A percentile compares a stretch with the other conserved stretches of the same genome.
phyloP scores from a whole-genome alignment of 176 grass and related monocot species.

The Carex kokanica region DNA sequence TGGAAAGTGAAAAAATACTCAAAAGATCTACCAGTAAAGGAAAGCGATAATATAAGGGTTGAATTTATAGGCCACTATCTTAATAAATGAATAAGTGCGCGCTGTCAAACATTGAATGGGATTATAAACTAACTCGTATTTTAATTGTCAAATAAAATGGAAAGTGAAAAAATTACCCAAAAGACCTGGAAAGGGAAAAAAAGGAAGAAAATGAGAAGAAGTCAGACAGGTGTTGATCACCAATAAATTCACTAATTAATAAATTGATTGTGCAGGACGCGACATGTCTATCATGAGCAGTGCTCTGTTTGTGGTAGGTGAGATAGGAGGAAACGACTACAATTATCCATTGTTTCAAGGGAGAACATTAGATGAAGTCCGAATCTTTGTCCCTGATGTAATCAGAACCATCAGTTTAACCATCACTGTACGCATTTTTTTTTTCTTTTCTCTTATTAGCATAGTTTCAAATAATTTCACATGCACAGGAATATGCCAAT shows the following conservation, averaged over 20 bases:
- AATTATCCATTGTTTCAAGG: slow-evolving; percentile 51
- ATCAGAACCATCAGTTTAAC: slow-evolving; percentile 56
- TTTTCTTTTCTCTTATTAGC: not conserved
- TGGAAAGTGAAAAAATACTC: not conserved
- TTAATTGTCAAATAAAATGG: not conserved
- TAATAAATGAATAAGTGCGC: not conserved
- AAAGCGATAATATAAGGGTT: no score
- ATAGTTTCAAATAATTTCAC: no score
- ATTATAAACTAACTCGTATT: not conserved
- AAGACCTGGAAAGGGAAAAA: not conserved
- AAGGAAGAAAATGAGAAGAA: no score
- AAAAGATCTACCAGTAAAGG: not conserved
- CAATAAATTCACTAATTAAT: no score
- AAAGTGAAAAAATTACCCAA: not conserved
- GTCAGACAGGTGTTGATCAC: no score
- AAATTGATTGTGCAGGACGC: slow-evolving; percentile 1
- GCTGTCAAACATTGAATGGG: not conserved
- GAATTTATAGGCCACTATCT: not conserved
- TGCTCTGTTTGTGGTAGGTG: slow-evolving; percentile 75
- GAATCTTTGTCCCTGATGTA: slow-evolving; percentile 55
- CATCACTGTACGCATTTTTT: slow-evolving; percentile 41
- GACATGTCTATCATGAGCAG: slow-evolving; percentile 29
- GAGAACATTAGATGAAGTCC: slow-evolving; percentile 46
- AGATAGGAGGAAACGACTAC: slow-evolving; percentile 98
- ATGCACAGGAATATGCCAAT: no score